Percentiles rank a stretch among this genome's conserved stretches.
Conservation (phyloP, 306 rosid genomes). For the Neltuma alba region DNA sequence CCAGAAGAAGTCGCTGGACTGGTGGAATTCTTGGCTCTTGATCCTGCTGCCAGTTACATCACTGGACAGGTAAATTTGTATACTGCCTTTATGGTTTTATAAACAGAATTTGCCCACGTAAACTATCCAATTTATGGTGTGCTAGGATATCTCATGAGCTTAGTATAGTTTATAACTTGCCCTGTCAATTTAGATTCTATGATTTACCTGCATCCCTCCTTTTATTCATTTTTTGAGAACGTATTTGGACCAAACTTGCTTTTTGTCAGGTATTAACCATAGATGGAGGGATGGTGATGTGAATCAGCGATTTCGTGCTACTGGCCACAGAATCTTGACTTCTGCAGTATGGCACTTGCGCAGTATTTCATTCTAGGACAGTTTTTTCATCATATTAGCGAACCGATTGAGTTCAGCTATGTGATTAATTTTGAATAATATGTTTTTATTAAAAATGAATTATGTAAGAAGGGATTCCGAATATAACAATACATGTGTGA, state of each 20-base stretch:
- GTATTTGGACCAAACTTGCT: slow-evolving; percentile 19
- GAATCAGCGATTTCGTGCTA: slow-evolving; percentile 11
- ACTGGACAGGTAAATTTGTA: slow-evolving; percentile 72
- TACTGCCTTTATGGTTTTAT: neutral
- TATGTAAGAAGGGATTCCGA: neutral
- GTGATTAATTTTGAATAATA: neutral
- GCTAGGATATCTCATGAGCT: neutral
- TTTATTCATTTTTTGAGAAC: neutral
- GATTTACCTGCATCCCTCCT: neutral
- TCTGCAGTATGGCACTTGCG: neutral
- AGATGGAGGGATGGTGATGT: slow-evolving; percentile 90
- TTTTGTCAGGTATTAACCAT: slow-evolving; percentile 67
- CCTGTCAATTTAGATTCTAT: neutral
- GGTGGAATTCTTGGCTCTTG: slow-evolving; percentile 84
- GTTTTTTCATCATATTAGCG: too few relatives aligned
- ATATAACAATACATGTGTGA: too few relatives aligned
- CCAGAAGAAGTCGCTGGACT: slow-evolving; percentile 95
- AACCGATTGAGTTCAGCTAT: neutral
- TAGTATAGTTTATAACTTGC: neutral
- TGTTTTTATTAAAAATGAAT: too few relatives aligned
- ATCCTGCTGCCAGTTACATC: slow-evolving; percentile 79
- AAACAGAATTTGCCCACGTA: slow-evolving; percentile 2
- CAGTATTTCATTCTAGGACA: slow-evolving; percentile 26
- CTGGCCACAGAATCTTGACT: slow-evolving; percentile 31
- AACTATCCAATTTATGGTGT: neutral